Evolutionary conservation across 306 rosid genomes (phyloP).

Genomic region (Cicer yamashitae): DNA sequence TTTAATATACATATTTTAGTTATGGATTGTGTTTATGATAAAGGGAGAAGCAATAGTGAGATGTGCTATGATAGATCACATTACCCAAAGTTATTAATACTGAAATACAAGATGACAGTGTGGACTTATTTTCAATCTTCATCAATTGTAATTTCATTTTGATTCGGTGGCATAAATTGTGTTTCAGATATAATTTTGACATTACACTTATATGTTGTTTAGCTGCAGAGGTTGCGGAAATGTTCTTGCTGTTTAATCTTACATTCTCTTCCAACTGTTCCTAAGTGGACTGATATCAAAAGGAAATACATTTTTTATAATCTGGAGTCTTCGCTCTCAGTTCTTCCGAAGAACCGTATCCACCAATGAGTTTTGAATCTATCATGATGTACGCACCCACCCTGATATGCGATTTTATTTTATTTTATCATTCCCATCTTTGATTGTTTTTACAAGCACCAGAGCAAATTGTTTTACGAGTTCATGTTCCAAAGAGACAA

Average conservation of each 20-base stretch:
- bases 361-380: constrained; percentile 35
- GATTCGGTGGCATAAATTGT: constrained; percentile 5
- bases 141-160: constrained; percentile 24
- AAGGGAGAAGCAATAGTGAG: neutral
- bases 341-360: constrained; percentile 76
- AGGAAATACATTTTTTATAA: constrained; percentile 67
- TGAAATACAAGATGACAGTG: neutral
- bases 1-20: neutral
- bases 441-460: constrained; percentile 23
- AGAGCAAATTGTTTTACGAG: constrained; percentile 5
- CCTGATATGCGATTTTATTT: constrained; percentile 7
- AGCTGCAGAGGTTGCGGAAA: constrained; percentile 52
- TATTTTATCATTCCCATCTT: constrained; percentile 20
- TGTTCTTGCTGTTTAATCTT: constrained; percentile 60
- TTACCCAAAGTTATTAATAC: constrained; percentile 18
- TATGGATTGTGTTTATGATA: constrained; percentile 26
- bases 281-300: constrained; percentile 58
- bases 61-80: constrained; percentile 17
- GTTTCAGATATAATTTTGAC: constrained; percentile 26
- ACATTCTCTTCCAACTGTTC: constrained; percentile 48
- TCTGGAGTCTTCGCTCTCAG: constrained; percentile 53
- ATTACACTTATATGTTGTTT: constrained; percentile 29
- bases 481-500: constrained; percentile 20
- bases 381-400: neutral
- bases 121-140: constrained; percentile 21